phyloP scores from a whole-genome alignment of 2,329 filamentous ascomycete species.

The Colletotrichum tabaci region DNA sequence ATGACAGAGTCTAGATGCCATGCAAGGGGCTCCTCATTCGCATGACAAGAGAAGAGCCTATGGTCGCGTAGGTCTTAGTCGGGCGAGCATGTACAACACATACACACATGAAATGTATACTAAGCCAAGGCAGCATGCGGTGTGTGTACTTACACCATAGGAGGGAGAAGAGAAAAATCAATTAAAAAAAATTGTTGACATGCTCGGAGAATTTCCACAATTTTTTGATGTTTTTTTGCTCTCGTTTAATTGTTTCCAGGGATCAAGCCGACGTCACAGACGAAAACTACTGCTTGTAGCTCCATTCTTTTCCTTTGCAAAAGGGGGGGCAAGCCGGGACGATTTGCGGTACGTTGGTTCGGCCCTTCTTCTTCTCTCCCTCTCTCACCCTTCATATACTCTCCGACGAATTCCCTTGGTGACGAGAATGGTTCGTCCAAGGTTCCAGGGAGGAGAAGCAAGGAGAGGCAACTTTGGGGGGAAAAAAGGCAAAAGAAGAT shows the following conservation, averaged over 20 bases:
- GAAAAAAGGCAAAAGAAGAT: conserved; percentile 14
- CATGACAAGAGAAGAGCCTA: neutral
- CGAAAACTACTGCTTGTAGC: conserved; percentile 28
- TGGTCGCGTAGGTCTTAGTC: neutral
- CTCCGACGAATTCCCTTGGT: conserved; percentile 12
- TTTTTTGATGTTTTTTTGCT: neutral
- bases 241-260: conserved; percentile 2
- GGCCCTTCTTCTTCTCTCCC: conserved; percentile 22
- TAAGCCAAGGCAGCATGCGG: neutral
- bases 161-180: too few relatives aligned
- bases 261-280: conserved; percentile 19
- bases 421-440: conserved; percentile 7
- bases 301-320: conserved; percentile 35
- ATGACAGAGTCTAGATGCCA: conserved; percentile 6
- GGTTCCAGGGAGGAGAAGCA: conserved; percentile 15
- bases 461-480: neutral
- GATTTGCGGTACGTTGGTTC: conserved; percentile 31
- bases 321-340: neutral
- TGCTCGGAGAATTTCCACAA: conserved; percentile 10
- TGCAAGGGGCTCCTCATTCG: conserved; percentile 9
- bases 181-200: conserved; percentile 7
- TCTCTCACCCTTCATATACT: neutral
- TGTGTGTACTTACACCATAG: neutral
- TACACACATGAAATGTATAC: neutral
- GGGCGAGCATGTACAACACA: neutral